Evolutionary conservation across 257 asterid species (phyloP), one percentile per base, ranked within the genome.

Genomic region (Solanum bukasovii): DNA sequence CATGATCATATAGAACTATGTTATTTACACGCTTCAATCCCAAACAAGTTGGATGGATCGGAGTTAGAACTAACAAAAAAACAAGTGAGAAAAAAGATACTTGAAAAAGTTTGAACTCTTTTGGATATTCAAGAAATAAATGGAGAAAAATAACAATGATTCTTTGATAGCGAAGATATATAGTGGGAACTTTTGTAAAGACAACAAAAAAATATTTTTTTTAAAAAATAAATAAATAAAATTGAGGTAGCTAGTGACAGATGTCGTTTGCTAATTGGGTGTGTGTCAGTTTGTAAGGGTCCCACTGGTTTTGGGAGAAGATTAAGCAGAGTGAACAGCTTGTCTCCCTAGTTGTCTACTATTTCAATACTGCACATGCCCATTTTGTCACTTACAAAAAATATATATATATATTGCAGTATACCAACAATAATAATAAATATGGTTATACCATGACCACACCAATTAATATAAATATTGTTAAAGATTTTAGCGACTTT

Each of bases 251-350:
- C 31, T 18, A 16, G 29, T 21, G 83, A 37, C 83, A 74, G 18
- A 21, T 72, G 79, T 33, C 6, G 91, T 89, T 90, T 91, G 87
- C 34, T 75, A 89, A 92, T 92, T 89, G 88, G 67, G 90, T 92
- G 88, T 37, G 82, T 90, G 90, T 87, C 92, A 92, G 88, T 86
- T 72, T 68, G 84, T 25, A 65, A 13, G 96, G 95, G 49, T 93
- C 96, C 95, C 77, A 56, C 23, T 34, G 91, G 92, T 88, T 82
- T 89, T 90, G 27, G 75, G 88, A 91, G 93, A 88, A 87, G 91
- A 91, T 91, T 81, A 46, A 52, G 87, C 92, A 86, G 87, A 87
- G 86, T 87, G 89, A 90, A 59, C 83, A 27, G 86, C 86, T 90
- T 91, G 93, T 90, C 91, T 88, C 87, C 89, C 91, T 84, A 34